Base-by-base conservation (phyloP, 2,329 filamentous ascomycete species). In the Sclerotinia nivalis region DNA sequence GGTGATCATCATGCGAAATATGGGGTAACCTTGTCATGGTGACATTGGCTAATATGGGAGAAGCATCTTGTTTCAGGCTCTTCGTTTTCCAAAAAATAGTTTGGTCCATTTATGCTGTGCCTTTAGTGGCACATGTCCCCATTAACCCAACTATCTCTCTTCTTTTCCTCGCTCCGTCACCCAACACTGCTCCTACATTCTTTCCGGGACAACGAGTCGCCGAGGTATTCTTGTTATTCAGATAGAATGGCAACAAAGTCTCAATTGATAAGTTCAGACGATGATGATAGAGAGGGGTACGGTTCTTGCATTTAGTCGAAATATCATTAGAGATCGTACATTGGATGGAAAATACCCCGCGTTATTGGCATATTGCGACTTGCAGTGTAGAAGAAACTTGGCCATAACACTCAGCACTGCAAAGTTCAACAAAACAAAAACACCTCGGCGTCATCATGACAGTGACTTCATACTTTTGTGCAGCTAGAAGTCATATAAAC, bases 21-120 rank as follows among this genome's bases (percentile, higher is more conserved):
- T 37, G 59, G 59, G 59, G 43, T 49, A 50, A 34, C 45, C 59
- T 62, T 62, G 45, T 49, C 20, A n/a, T n/a, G 31, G 28, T 50
- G 8, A 49, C 28, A 50, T 34, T 49, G 59, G 49, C 45, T 62
- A 20, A 43, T 45, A n/a, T 28, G 22, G 28, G n/a, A 43, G 25
- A 45, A 45, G 25, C 15, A 18, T 59, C 15, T n/a, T 20, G 50
- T 34, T 37, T 15, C 15, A 22, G 5, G 37, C 31, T 20, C 0
- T n/a, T 56, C 2, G 7, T 37, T 56, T n/a, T 20, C 5, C 20
- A n/a, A 56, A 8, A 4, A 22, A 13, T 1, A 13, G 4, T 40
- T 12, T 12, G 15, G 13, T 43, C 13, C 40, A 2, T 12, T 5
- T 12, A 15, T 43, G 40, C 13, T 12, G 40, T 43, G 40, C 4